Evolutionary conservation across 208 protist species (phyloP), one percentile per base, ranked within the genome.

Genomic region (Crithidia sp.): DNA sequence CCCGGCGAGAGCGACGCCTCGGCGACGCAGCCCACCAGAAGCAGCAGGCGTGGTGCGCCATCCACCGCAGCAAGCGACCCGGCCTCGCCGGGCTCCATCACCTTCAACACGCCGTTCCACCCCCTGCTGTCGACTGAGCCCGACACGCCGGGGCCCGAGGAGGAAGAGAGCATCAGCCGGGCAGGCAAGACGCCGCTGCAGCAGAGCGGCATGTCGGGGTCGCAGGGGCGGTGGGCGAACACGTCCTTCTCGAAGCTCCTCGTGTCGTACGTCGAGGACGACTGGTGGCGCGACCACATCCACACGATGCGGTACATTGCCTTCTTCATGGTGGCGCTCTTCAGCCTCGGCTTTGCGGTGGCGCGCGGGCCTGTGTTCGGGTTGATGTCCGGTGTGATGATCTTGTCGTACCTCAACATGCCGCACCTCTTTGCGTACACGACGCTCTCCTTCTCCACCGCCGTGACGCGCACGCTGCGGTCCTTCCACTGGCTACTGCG

Each of bases 221-320:
- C 40, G 3, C 63, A 19, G 49, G 28, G 28, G 28, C 37, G 14
- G 39, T 47, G 47, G 39, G 12, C 19, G 13, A 70, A 70, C 19
- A 66, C 54, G 58, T 80, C 66, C 41, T 16, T 64, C 3, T 67
- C 60, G 44, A 63, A 74, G 17, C 36, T 54, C 40, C 82, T 93
- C 39, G 61, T 85, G 50, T 56, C 57, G n/a, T 92, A 92, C 76
- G 76, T 96, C 52, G 77, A 83, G 70, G 84, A 85, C 61, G 77
- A 84, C 43, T 96, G 92, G 89, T 96, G 92, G 90, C 49, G 67
- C 56, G 68, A 82, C 5, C 84, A 91, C 76, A 90, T 95, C 64
- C 74, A 87, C 74, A 79, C 69, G 17, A 90, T 96, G 77, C 89
- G 92, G 13, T 81, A 93, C 77, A 92, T 90, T 56, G 85, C 81